A percentile compares a stretch with the other conserved stretches of the same genome.
These are phyloP conservation scores for Ascochyta koolunga DNA, from an alignment of 2,329 filamentous ascomycete species.

Conservation along the genomic window DNA sequence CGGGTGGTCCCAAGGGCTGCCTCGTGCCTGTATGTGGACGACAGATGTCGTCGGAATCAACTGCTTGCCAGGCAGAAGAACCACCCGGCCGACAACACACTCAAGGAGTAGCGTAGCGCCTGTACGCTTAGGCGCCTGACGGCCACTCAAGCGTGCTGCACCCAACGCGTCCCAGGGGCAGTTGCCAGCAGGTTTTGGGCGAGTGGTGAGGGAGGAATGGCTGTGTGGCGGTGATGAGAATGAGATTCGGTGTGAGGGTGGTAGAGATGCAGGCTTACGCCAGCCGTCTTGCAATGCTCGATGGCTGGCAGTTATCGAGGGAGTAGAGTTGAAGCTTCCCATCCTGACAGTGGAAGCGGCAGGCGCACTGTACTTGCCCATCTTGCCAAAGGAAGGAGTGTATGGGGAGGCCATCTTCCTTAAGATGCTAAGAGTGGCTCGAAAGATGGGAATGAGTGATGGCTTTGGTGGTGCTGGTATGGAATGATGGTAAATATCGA, in stretches of 20 bases:
- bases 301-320: background rate
- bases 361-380: background rate
- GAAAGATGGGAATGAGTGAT: background rate
- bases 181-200: background rate
- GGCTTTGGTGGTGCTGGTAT: background rate
- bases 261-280: background rate
- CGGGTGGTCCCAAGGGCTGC: slow-evolving; percentile 11
- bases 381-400: background rate
- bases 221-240: background rate
- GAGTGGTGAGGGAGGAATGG: background rate
- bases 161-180: background rate
- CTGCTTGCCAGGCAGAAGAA: background rate
- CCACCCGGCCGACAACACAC: slow-evolving; percentile 1
- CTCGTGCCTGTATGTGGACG: background rate
- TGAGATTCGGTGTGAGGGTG: background rate
- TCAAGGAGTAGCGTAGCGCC: background rate
- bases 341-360: background rate
- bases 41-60: background rate
- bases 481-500: background rate
- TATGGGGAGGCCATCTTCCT: background rate
- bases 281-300: background rate
- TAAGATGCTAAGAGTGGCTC: background rate
- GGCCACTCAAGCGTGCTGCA: background rate
- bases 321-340: background rate
- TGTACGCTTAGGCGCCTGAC: background rate